Evolutionary conservation across 768 basidiomycete genomes (phyloP), one percentile per base, ranked within the genome.

Genomic region (Baorangia bicolor): DNA sequence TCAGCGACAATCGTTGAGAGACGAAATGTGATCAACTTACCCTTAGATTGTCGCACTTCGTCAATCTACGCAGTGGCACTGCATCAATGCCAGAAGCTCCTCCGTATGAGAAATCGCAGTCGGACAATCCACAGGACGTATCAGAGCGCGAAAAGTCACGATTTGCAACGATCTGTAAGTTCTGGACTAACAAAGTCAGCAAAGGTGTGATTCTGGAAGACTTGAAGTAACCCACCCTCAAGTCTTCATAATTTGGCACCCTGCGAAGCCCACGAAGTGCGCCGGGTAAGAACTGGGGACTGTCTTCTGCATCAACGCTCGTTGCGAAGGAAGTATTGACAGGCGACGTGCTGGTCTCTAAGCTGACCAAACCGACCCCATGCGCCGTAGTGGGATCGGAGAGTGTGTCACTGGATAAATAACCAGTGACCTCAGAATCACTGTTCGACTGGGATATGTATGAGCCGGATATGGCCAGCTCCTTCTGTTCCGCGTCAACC

Each of bases 291-390:
- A 25, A 41, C 18, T n/a, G 49, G 25, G 9, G 28, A 39, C 13
- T 48, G 9, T 60, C 54, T 20, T 47, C 55, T 10, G 45, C 41
- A 23, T 61, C 53, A 9, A 67, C 43, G n/a, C 58, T 68, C 34
- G 66, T 68, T 35, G 51, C 61, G 3, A 63, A 47, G 27, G 66
- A 67, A 39, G 64, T 57, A 27, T 48, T 30, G 14, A 34, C 28
- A 25, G 39, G 42, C 7, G 55, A 57, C 20, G 40, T 14, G 21
- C 21, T 46, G 13, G 23, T 33, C 27, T 47, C 57, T 23, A 55
- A 57, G 25, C 13, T 18, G 31, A 30, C 23, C 13, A 37, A 44
- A 41, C 20, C 16, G 5, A 7, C 16, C 12, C 14, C 50, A 38
- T 27, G 39, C 18, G 46, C 23, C 16, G 47, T 51, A 35, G 49